Percentiles rank a stretch among this genome's conserved stretches.
These are phyloP conservation scores for Leptoxyphium fumago DNA, from an alignment of 2,329 filamentous ascomycete genomes.

Conservation along the genomic window DNA sequence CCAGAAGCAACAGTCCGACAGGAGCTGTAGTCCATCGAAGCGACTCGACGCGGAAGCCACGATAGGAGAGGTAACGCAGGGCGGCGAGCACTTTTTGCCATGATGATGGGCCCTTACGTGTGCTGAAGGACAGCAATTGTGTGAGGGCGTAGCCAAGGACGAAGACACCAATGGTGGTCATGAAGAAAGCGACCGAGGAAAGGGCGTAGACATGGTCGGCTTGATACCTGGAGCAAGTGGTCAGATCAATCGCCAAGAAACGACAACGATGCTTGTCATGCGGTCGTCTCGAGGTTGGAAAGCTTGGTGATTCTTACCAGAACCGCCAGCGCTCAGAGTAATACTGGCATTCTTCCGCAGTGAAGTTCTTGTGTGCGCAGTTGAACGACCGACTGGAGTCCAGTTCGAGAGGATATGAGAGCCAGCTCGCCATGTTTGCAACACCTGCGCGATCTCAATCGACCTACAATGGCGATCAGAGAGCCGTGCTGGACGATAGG, in stretches of 20 bases:
- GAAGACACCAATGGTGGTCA: conserved; percentile 35
- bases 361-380: conserved; percentile 14
- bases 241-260: too few relatives aligned
- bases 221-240: conserved; percentile 29
- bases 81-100: conserved; percentile 23
- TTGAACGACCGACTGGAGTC: conserved; percentile 22
- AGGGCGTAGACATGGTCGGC: conserved; percentile 40
- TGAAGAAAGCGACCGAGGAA: conserved; percentile 39
- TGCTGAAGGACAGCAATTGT: conserved; percentile 10
- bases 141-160: conserved; percentile 25
- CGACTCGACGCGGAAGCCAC: conserved; percentile 20
- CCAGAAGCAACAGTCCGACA: conserved; percentile 29
- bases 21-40: conserved; percentile 31
- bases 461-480: too few relatives aligned
- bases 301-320: conserved; percentile 22
- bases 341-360: conserved; percentile 31
- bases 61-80: conserved; percentile 29
- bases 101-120: conserved; percentile 1
- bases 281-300: too few relatives aligned
- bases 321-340: conserved; percentile 34
- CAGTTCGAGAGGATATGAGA: conserved; percentile 28
- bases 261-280: too few relatives aligned
- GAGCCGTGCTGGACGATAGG: too few relatives aligned
- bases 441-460: too few relatives aligned
- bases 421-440: conserved; percentile 17